Evolutionary conservation across 306 rosid genomes (phyloP).

Genomic region (Medicago arabica): DNA sequence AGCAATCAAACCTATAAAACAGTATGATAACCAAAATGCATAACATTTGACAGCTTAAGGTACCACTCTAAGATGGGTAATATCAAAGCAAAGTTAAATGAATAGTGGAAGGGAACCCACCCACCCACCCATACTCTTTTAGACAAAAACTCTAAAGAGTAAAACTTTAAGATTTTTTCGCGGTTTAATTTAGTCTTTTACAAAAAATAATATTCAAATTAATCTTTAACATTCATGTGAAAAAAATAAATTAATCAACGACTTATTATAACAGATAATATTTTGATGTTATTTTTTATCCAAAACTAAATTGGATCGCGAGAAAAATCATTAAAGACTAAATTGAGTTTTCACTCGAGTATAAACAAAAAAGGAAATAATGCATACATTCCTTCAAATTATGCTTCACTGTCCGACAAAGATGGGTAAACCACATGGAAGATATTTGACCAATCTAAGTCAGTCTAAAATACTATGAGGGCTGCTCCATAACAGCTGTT

Average conservation of each 20-base stretch:
- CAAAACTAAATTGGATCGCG: too few relatives aligned
- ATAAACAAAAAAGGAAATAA: background rate
- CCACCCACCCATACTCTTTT: background rate
- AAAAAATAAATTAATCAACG: too few relatives aligned
- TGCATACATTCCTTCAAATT: background rate
- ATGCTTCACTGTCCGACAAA: background rate
- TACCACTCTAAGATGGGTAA: too few relatives aligned
- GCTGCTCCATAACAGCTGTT: background rate
- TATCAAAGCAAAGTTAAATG: background rate
- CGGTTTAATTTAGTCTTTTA: too few relatives aligned
- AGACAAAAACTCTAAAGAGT: too few relatives aligned
- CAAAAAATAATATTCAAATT: too few relatives aligned
- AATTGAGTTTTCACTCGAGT: background rate
- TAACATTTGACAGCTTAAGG: constrained; percentile 14
- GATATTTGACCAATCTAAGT: constrained; percentile 20
- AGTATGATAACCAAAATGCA: background rate
- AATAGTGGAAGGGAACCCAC: constrained; percentile 4
- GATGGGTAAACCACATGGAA: constrained; percentile 1
- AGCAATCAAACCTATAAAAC: background rate
- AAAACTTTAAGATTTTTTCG: too few relatives aligned
- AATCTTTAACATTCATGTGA: too few relatives aligned
- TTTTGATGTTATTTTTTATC: too few relatives aligned
- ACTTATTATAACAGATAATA: too few relatives aligned
- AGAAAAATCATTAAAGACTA: too few relatives aligned
- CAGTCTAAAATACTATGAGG: background rate